phyloP scores from a whole-genome alignment of 129 eudicot species.

The Chrysanthemum seticuspe region DNA sequence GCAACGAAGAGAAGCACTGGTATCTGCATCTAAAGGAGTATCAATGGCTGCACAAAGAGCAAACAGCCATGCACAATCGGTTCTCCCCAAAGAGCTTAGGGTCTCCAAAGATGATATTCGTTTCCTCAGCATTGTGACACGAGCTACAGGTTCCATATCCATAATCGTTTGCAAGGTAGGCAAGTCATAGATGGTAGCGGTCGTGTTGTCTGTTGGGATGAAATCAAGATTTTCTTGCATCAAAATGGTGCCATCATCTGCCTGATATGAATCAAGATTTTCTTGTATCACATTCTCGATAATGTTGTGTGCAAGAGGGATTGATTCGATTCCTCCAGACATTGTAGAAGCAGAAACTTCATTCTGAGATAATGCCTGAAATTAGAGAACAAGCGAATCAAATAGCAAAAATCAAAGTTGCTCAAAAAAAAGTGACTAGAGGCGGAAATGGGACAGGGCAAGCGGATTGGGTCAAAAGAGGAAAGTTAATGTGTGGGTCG shows the following conservation, averaged over 20 bases:
- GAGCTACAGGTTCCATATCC: conserved; percentile 63
- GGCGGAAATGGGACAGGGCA: no score
- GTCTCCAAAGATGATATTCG: conserved; percentile 51
- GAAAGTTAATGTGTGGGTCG: no score
- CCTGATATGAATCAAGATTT: conserved; percentile 29
- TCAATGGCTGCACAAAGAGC: conserved; percentile 89
- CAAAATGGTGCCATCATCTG: conserved; percentile 24
- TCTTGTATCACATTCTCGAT: conserved; percentile 32
- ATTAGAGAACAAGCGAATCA: not conserved
- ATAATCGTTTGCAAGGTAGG: conserved; percentile 46
- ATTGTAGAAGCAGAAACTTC: conserved; percentile 26
- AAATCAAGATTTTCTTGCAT: conserved; percentile 28
- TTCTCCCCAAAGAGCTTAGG: conserved; percentile 33
- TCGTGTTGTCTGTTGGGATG: no score
- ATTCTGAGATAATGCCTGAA: conserved; percentile 54
- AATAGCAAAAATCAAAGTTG: not conserved
- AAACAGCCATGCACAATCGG: conserved; percentile 78
- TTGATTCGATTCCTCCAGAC: conserved; percentile 23
- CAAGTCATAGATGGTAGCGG: no score
- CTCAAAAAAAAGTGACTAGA: not conserved
- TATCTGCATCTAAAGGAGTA: conserved; percentile 69
- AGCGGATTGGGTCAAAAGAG: no score
- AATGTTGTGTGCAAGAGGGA: conserved; percentile 29
- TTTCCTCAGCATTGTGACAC: conserved; percentile 58
- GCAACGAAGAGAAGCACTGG: conserved; percentile 73